Percentiles rank a stretch among this genome's conserved stretches.
These are phyloP conservation scores for Camellia japonica DNA, from an alignment of 148 eudicot species.

Conservation along the genomic window DNA sequence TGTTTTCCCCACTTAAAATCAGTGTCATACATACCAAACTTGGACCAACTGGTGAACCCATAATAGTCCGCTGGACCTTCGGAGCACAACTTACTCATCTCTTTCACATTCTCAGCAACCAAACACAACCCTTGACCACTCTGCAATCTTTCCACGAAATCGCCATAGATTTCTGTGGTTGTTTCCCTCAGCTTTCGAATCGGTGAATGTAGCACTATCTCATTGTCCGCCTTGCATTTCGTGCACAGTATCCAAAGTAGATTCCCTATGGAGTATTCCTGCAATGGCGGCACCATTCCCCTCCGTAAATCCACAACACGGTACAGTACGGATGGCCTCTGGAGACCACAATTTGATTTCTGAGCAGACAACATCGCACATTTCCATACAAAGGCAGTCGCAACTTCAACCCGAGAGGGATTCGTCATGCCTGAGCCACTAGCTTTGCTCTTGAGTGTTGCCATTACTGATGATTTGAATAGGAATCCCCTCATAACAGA, in stretches of 20 bases:
- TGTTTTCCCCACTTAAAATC: conserved; percentile 21
- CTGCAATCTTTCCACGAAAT: conserved; percentile 8
- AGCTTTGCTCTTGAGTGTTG: conserved; percentile 8
- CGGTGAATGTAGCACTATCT: neutral
- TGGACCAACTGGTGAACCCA: conserved; percentile 21
- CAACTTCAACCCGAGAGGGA: conserved; percentile 20
- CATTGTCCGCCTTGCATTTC: conserved; percentile 5
- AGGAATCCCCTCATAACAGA: conserved; percentile 12
- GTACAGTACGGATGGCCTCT: conserved; percentile 12
- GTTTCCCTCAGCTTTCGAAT: conserved; percentile 14
- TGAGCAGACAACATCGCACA: conserved; percentile 4
- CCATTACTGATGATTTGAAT: neutral
- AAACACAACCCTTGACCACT: conserved; percentile 2
- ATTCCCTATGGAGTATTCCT: conserved; percentile 11
- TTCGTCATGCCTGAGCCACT: conserved; percentile 1
- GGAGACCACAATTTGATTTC: conserved; percentile 6
- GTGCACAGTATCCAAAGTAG: conserved; percentile 16
- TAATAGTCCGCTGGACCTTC: conserved; percentile 12
- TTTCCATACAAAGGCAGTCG: conserved; percentile 18
- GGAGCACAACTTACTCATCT: conserved; percentile 12
- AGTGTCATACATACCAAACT: conserved; percentile 17
- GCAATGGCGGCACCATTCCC: conserved; percentile 11
- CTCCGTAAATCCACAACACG: conserved; percentile 18
- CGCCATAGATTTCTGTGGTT: neutral
- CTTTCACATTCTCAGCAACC: conserved; percentile 11